phyloP scores from a whole-genome alignment of 139 green algal genomes.

The Spirogloea muscicola region DNA sequence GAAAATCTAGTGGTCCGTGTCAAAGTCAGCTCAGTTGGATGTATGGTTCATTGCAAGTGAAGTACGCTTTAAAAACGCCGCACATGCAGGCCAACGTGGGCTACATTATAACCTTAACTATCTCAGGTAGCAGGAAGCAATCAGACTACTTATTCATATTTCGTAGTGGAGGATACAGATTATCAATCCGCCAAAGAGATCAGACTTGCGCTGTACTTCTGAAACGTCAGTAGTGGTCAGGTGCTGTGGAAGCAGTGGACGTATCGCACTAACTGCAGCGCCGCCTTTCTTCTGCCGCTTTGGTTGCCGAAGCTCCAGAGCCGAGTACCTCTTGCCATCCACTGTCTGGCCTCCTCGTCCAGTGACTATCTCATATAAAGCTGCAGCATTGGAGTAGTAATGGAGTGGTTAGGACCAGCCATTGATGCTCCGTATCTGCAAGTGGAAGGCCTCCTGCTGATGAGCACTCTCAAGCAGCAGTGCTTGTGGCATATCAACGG shows the following conservation, averaged over 20 bases:
- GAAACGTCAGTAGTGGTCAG: conserved; percentile 10
- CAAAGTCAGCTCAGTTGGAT: conserved; percentile 1
- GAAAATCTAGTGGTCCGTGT: conserved; percentile 5
- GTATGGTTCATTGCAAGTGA: background rate
- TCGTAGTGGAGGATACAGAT: conserved; percentile 31
- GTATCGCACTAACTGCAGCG: background rate
- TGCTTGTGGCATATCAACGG: no score
- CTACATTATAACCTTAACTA: conserved; percentile 3
- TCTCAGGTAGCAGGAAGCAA: no score
- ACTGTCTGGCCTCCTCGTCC: no score
- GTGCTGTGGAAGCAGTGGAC: conserved; percentile 11
- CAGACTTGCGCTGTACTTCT: conserved; percentile 2
- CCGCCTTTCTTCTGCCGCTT: no score
- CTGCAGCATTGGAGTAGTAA: background rate
- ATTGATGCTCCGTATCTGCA: background rate
- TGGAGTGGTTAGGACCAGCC: background rate
- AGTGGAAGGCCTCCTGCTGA: no score
- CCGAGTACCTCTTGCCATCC: no score
- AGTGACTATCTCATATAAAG: no score
- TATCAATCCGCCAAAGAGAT: conserved; percentile 11
- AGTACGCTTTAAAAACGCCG: background rate
- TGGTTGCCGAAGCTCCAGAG: no score
- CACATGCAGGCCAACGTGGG: background rate
- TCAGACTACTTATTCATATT: background rate
- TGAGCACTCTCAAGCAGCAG: no score